These are phyloP conservation scores for Pilaira anomala DNA, from an alignment of 192 early-diverging fungal species.

Conservation along the genomic window DNA sequence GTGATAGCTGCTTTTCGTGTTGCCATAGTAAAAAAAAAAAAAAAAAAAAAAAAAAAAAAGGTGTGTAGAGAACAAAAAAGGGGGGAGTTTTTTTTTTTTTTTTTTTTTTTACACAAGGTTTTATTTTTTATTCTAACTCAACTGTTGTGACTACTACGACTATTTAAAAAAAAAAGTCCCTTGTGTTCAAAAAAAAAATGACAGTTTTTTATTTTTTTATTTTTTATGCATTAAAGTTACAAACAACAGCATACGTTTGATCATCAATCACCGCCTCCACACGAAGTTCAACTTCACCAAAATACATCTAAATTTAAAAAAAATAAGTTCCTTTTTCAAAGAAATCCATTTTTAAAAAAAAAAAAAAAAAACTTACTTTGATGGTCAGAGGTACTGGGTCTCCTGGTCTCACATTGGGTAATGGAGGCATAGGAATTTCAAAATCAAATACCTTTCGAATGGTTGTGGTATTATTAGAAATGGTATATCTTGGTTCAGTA, in stretches of 20 bases:
- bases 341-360: too few relatives aligned
- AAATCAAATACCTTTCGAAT: conserved; percentile 34
- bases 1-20: conserved; percentile 29
- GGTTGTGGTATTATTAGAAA: conserved; percentile 6
- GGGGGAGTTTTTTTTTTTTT: too few relatives aligned
- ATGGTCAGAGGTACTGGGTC: conserved; percentile 31
- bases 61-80: too few relatives aligned
- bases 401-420: conserved; percentile 24
- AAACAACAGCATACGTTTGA: conserved; percentile 44
- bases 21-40: conserved; percentile 19
- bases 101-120: too few relatives aligned
- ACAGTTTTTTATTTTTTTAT: neutral
- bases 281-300: conserved; percentile 47
- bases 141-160: too few relatives aligned
- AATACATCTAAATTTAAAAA: conserved; percentile 23
- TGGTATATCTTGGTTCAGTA: conserved; percentile 28
- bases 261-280: conserved; percentile 51
- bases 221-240: conserved; percentile 42
- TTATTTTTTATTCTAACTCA: too few relatives aligned
- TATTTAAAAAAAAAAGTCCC: too few relatives aligned
- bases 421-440: conserved; percentile 36
- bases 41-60: conserved; percentile 12
- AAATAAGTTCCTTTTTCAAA: too few relatives aligned
- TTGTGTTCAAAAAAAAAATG: conserved; percentile 3
- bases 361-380: conserved; percentile 11